A percentile compares a stretch with the other conserved stretches of the same genome.
These are phyloP conservation scores for Asterella californica DNA, from an alignment of 225 moss, liverwort and hornwort genomes.

Conservation along the genomic window DNA sequence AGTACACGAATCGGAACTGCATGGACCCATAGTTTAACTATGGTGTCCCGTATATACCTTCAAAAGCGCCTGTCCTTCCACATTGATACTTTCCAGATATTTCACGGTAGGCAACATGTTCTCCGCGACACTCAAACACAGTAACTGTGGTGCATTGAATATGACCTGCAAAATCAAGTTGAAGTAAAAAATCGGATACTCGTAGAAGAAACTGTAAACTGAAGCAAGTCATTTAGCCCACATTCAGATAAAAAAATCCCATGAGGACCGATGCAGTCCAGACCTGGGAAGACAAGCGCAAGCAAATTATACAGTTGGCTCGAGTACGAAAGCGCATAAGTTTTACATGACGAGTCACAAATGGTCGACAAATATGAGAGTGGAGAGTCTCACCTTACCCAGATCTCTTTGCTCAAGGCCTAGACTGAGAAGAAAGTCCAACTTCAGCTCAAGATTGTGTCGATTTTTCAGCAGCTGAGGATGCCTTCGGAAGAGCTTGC, in stretches of 20 bases:
- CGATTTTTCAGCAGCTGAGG: slow-evolving; percentile 52
- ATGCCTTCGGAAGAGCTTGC: slow-evolving; percentile 59
- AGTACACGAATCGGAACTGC: neutral
- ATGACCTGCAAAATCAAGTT: slow-evolving; percentile 34
- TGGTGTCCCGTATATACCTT: slow-evolving; percentile 24
- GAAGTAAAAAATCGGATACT: no score
- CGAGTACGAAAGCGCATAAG: no score
- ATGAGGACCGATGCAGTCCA: no score
- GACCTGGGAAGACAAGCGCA: no score
- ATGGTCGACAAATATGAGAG: neutral
- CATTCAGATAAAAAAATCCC: no score
- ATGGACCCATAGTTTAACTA: no score
- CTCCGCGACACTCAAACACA: slow-evolving; percentile 49
- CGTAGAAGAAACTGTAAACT: no score
- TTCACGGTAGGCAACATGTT: slow-evolving; percentile 53
- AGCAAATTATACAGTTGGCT: no score
- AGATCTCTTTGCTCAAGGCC: slow-evolving; percentile 54
- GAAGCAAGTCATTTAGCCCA: no score
- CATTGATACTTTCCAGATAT: slow-evolving; percentile 46
- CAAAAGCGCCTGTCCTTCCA: slow-evolving; percentile 43
- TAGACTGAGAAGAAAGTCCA: slow-evolving; percentile 52
- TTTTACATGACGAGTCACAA: no score
- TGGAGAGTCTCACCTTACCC: slow-evolving; percentile 45
- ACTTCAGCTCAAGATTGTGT: slow-evolving; percentile 40
- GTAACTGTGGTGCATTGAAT: slow-evolving; percentile 58